Evolutionary conservation across 768 basidiomycete genomes (phyloP).

Genomic region (Amanita fuliginea): DNA sequence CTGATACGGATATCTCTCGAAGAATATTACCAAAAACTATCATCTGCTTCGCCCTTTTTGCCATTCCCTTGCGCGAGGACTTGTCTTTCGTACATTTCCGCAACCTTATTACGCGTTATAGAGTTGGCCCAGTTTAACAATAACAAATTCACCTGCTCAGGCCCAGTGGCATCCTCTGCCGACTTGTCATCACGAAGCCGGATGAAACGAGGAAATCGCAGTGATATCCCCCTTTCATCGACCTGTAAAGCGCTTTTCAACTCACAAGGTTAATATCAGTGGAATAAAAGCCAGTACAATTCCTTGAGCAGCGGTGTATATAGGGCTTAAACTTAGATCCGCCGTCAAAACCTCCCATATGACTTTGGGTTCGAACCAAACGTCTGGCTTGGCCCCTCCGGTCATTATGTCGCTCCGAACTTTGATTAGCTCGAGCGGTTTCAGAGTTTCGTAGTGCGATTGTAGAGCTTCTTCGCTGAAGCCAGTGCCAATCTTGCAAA

Average conservation of each 20-base stretch:
- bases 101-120: slow-evolving; percentile 40
- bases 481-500: slow-evolving; percentile 98
- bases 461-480: slow-evolving; percentile 89
- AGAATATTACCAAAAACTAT: slow-evolving; percentile 62
- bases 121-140: background rate
- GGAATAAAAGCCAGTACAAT: slow-evolving; percentile 38
- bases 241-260: slow-evolving; percentile 31
- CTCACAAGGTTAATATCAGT: background rate
- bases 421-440: slow-evolving; percentile 62
- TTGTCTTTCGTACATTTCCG: slow-evolving; percentile 91
- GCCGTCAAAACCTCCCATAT: slow-evolving; percentile 99
- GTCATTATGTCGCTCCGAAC: slow-evolving; percentile 76
- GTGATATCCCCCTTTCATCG: slow-evolving; percentile 85
- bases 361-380: slow-evolving; percentile 95
- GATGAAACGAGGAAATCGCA: slow-evolving; percentile 94
- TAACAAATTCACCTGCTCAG: slow-evolving; percentile 63
- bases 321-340: slow-evolving; percentile 90
- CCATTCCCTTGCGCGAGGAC: slow-evolving; percentile 67
- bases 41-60: slow-evolving; percentile 59
- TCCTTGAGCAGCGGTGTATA: slow-evolving; percentile 93
- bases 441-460: slow-evolving; percentile 69
- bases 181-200: slow-evolving; percentile 88
- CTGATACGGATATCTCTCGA: slow-evolving; percentile 14
- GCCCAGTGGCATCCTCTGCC: slow-evolving; percentile 84
- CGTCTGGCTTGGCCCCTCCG: slow-evolving; percentile 91